phyloP scores from a whole-genome alignment of 2,329 filamentous ascomycete genomes.

The Aspergillus tamarii region DNA sequence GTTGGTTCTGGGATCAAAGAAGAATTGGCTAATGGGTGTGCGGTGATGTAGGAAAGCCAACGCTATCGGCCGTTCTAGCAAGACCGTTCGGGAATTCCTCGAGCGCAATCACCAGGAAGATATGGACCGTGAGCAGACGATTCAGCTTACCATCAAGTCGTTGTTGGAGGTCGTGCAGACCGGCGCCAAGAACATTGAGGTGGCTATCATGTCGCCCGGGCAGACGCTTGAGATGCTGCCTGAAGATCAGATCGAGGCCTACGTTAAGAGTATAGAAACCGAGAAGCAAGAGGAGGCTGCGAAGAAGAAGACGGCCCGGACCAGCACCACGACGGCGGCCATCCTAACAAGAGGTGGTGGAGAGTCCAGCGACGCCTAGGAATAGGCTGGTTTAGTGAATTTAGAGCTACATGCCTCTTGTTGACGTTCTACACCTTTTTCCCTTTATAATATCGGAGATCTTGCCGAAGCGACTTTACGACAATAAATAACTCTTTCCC shows the following conservation, averaged over 20 bases:
- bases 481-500: slow-evolving; percentile 16
- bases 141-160: slow-evolving; percentile 97
- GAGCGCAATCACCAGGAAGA: slow-evolving; percentile 98
- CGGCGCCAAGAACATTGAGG: slow-evolving; percentile 99
- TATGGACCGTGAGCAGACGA: slow-evolving; percentile 94
- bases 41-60: slow-evolving; percentile 83
- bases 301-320: slow-evolving; percentile 83
- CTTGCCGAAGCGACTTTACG: slow-evolving; percentile 22
- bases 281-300: slow-evolving; percentile 99
- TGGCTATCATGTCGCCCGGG: slow-evolving; percentile 94
- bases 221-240: slow-evolving; percentile 91
- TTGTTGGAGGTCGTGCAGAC: slow-evolving; percentile 97
- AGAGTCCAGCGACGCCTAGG: slow-evolving; percentile 29
- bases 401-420: slow-evolving; percentile 11
- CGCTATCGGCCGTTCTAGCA: slow-evolving; percentile 96
- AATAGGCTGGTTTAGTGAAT: slow-evolving; percentile 23
- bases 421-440: neutral
- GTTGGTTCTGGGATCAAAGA: neutral
- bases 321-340: slow-evolving; percentile 57
- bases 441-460: slow-evolving; percentile 14
- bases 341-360: slow-evolving; percentile 68
- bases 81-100: slow-evolving; percentile 97
- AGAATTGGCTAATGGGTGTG: slow-evolving; percentile 13
- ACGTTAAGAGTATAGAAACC: slow-evolving; percentile 98
- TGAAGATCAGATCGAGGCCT: slow-evolving; percentile 92